Base-by-base conservation (phyloP, 2,329 filamentous ascomycete species). In the Pestalotiopsis sp. region DNA sequence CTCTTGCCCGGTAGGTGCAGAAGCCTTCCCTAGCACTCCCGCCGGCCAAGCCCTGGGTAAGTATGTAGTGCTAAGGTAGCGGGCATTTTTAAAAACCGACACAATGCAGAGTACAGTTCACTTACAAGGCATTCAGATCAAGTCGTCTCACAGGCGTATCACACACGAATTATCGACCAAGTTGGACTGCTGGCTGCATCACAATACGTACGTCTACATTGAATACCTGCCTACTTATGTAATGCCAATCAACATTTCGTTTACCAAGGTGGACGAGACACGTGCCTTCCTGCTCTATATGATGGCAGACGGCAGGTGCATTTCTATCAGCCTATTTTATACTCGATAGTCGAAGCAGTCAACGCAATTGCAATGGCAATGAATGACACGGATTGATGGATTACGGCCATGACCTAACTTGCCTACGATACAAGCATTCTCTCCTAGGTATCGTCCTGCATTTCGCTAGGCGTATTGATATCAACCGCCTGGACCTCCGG, bases 11-110 rank as follows among this genome's bases (percentile, higher is more conserved):
- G 59, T 62, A 66, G 52, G 52, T 66, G 52, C 64, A 39, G 38
- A 14, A 65, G 49, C 25, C 25, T 20, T 17, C 64, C 45, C 45
- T 65, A 65, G 62, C 38, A 27, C 49, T 65, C 64, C 64, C 64
- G 64, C 64, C 41, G 31, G 64, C 49, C 64, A 58, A 58, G 64
- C 20, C 12, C 39, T 52, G 45, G 45, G 45, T 62, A 20, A 39
- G 31, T 36, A 23, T 23, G 20, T 23, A 36, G 31, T 36, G 31
- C 31, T 36, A 36, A 36, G 59, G 27, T 62, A 39, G 45, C 45
- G 45, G 45, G 45, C 45, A 52, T 52, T 52, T 52, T 52, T n/a
- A 52, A 20, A 7, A 52, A 9, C 31, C 31, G 31, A 36, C 31
- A 36, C 31, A 36, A 36, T 25, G 3, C 25, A 25, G 25, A 25